Base-by-base conservation (phyloP, 176 grass and related monocot species). In the Phragmites australis region DNA sequence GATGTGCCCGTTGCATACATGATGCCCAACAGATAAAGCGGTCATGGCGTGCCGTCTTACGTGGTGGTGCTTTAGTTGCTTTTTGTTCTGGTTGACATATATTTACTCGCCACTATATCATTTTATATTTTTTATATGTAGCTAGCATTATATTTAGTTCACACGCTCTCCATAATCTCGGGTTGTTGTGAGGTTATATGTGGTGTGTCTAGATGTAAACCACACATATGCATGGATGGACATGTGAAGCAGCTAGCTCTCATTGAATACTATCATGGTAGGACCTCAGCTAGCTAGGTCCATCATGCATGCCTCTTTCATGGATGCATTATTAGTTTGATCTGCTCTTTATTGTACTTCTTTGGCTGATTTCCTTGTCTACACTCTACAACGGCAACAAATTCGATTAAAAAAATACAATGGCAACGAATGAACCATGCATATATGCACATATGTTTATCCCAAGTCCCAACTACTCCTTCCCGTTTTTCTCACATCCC, bases 281-380 rank as follows among this genome's bases (percentile, higher is more conserved):
- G 42, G 19, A 6, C 39, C 39, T 4, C 25, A 51, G 47, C 46
- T 32, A 32, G 0, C 5, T 14, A 6, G 25, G 44, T 1, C 29
- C 68, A 70, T 22, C 52, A 22, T 66, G 13, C 44, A 49, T 25
- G 59, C 34, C 34, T 37, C 2, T 37, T 37, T 37, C 5, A 6
- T 17, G 34, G 56, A 57, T 51, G 68, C 27, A 61, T 49, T 48
- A 26, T 60, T 19, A 34, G 42, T 18, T 19, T 60, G 68, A 51
- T 82, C 55, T 72, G 21, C 8, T 47, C 6, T 34, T 18, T 26
- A 8, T 72, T 72, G 66, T 82, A 72, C 51, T 57, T 58, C 13
- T 49, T 81, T 67, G 56, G 42, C 50, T 32, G 78, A 70, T 58
- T 46, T 81, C 51, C 51, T 81, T 70, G 64, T 54, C 65, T 56